Conservation (phyloP, 2,329 filamentous ascomycete species). For the Ophiostoma sp. region DNA sequence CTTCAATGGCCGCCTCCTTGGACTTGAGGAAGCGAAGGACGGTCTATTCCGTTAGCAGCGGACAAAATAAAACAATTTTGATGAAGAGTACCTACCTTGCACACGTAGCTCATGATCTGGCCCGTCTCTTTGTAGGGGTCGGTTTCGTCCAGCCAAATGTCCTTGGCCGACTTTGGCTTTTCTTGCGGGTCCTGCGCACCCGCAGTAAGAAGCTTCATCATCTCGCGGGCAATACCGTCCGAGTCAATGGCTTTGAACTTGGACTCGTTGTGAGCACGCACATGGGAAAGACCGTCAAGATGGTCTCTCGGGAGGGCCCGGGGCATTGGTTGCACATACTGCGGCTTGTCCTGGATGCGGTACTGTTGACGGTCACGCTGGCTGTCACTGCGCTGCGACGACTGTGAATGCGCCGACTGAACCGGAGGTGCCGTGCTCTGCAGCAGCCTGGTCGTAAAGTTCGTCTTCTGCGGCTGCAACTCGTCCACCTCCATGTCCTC, state of each 20-base stretch:
- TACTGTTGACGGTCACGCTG: neutral
- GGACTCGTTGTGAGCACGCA: neutral
- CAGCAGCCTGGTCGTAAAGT: conserved; percentile 27
- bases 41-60: conserved; percentile 18
- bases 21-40: conserved; percentile 30
- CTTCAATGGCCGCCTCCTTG: conserved; percentile 29
- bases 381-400: neutral
- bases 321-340: neutral
- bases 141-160: conserved; percentile 26
- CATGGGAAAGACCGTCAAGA: neutral
- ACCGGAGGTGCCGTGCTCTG: neutral
- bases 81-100: conserved; percentile 23
- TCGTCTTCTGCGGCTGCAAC: neutral
- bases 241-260: neutral
- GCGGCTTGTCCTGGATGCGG: neutral
- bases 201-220: conserved; percentile 25
- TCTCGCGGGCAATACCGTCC: conserved; percentile 20
- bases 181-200: neutral
- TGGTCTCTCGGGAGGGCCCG: neutral
- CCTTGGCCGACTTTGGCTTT: neutral
- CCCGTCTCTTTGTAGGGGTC: conserved; percentile 28
- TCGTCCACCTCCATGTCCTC: neutral
- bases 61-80: neutral
- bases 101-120: conserved; percentile 30
- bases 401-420: neutral